Evolutionary conservation across 768 basidiomycete genomes (phyloP).

Genomic region (Russula foetens): DNA sequence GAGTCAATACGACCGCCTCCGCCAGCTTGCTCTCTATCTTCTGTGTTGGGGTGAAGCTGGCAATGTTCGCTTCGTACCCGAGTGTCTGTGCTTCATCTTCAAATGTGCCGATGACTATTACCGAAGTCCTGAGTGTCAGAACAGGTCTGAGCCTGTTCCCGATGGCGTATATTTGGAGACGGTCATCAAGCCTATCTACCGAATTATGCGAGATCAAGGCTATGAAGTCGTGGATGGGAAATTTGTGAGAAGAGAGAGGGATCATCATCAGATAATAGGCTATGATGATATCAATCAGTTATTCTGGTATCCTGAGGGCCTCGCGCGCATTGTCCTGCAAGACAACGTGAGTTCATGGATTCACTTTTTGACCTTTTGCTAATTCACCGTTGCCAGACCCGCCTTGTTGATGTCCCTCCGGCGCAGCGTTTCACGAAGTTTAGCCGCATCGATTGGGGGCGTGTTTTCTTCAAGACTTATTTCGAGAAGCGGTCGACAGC

Average conservation of each 20-base stretch:
- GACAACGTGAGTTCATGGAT: constrained; percentile 60
- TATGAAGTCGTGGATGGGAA: constrained; percentile 95
- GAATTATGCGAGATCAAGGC: constrained; percentile 94
- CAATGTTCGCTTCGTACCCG: constrained; percentile 94
- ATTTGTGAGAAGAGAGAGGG: constrained; percentile 88
- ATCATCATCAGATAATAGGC: constrained; percentile 95
- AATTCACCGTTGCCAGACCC: constrained; percentile 44
- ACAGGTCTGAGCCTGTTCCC: constrained; percentile 82
- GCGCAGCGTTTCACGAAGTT: constrained; percentile 92
- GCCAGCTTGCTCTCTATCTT: constrained; percentile 92
- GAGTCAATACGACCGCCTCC: constrained; percentile 96
- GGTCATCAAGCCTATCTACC: constrained; percentile 91
- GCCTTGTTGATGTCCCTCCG: constrained; percentile 85
- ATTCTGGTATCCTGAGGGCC: constrained; percentile 99
- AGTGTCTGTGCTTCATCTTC: constrained; percentile 98
- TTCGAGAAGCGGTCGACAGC: constrained; percentile 90
- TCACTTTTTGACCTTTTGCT: not conserved
- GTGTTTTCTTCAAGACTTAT: constrained; percentile 98
- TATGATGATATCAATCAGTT: constrained; percentile 99
- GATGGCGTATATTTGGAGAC: constrained; percentile 90
- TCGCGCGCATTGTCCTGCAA: constrained; percentile 81
- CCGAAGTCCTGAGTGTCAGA: constrained; percentile 96
- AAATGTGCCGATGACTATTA: constrained; percentile 99
- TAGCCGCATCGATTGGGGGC: constrained; percentile 86
- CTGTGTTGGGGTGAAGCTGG: constrained; percentile 99